Evolutionary conservation across 441 rosid species (phyloP).

Genomic region (Pelargonium fulgidum): DNA sequence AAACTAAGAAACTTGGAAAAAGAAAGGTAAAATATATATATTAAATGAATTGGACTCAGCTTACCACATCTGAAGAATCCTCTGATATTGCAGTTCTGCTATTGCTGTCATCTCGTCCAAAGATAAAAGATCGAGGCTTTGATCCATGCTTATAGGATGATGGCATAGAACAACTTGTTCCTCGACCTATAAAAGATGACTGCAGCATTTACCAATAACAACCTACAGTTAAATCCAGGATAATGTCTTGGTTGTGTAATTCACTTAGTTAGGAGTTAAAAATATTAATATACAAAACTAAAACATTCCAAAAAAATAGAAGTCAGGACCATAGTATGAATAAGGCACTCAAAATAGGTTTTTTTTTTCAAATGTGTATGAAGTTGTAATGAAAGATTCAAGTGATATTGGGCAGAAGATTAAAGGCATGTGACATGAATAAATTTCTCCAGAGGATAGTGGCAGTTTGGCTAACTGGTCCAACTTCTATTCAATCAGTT

Average conservation of each 20-base stretch:
- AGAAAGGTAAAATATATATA: too few species aligned
- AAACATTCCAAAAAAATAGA: background rate
- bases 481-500: too few species aligned
- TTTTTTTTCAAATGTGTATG: too few species aligned
- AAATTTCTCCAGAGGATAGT: too few species aligned
- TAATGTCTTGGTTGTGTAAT: background rate
- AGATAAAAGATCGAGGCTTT: conserved; percentile 56
- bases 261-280: background rate
- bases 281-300: background rate
- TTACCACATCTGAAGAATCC: conserved; percentile 53
- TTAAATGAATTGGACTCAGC: conserved; percentile 10
- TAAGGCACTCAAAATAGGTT: too few species aligned
- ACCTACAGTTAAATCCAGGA: background rate
- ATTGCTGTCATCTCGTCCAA: conserved; percentile 70
- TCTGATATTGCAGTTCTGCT: conserved; percentile 49
- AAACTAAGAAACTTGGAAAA: too few species aligned
- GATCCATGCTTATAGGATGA: conserved; percentile 53
- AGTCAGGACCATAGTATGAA: too few species aligned
- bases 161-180: conserved; percentile 42
- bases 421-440: too few species aligned
- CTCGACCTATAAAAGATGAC: conserved; percentile 73
- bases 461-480: too few species aligned
- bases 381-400: too few species aligned
- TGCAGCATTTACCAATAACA: conserved; percentile 36
- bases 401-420: too few species aligned